Base-by-base conservation (phyloP, 139 green algal genomes). In the Closterium sp. region DNA sequence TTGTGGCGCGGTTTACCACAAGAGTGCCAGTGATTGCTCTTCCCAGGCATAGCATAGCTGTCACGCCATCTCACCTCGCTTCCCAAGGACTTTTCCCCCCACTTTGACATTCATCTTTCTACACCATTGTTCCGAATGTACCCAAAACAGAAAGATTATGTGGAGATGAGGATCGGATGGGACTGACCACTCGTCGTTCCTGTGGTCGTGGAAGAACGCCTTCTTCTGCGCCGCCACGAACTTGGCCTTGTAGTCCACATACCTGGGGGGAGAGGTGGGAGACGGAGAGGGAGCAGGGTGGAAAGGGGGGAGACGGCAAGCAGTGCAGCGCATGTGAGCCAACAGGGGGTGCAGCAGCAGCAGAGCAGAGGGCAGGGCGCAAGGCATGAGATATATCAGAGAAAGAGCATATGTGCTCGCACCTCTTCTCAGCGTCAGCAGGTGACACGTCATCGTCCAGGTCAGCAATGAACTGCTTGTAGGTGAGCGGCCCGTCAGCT, bases 401-500 rank as follows among this genome's bases (percentile, higher is more conserved):
- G n/a, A n/a, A n/a, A n/a, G n/a, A n/a, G n/a, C n/a, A n/a, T n/a
- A n/a, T n/a, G n/a, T n/a, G n/a, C n/a, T n/a, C 91, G n/a, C 30
- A 94, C 91, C 91, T 94, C 29, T 84, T 30, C 30, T 93, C 29
- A 7, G 91, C 88, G 38, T 94, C 91, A 45, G 62, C 89, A 45
- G 91, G 91, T 38, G 91, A 93, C 29, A 94, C 89, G 30, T 94
- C 91, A n/a, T 94, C 91, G 1, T 94, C 91, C 28, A 94, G 91
- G 24, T 94, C 89, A 29, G 85, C 21, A n/a, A 94, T 94, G 84
- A 94, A 94, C 45, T 94, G 91, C 89, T 94, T 94, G 86, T 93
- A 94, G 0, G 91, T 91, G 1, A 94, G 22, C 88, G 93, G 85
- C 70, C 42, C 90, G 62, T 79, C 62, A 22, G 62, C 62, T 24